Base-by-base conservation (phyloP, 163 green algal genomes). In the Chlamydomonas reinhardtii region DNA sequence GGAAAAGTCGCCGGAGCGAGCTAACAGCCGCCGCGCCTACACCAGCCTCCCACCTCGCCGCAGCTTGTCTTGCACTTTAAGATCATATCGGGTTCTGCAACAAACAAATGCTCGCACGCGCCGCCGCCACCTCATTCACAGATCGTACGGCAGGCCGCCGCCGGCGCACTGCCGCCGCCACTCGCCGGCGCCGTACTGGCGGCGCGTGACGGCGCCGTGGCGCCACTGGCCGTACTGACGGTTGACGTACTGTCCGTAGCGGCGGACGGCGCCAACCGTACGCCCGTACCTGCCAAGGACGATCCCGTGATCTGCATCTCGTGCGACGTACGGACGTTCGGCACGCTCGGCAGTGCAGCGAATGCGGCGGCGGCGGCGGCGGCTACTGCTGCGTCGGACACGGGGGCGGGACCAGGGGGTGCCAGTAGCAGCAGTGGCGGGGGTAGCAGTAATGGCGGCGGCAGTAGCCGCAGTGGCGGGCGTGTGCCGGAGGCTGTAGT, bases 291-390 rank as follows among this genome's bases (percentile, higher is more conserved):
- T 3, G 6, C 65, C 20, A 65, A 77, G 20, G 76, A 84, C 1
- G 95, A 97, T 59, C 93, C 95, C 1, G 88, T 97, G 0, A 74
- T 96, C 0, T 88, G 86, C 74, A 92, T 97, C 27, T 70, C 88
- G 34, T 95, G 91, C 82, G 82, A 88, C 61, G 74, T 91, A 62
- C 61, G 61, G 48, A 84, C 31, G 22, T 43, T 64, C 76, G 62
- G 62, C 62, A 34, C 77, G 48, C 65, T 27, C 0, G 48, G 48
- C 48, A 56, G 48, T 56, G 19, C 39, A 8, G 39, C 39, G 8
- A 8, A 48, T 48, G 31, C 27, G 74, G 35, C 27, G 27, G 32
- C 62, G 43, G 29, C 72, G 4, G 80, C 27, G 32, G 64, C 43
- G 54, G 69, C 32, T 31, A n/a, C n/a, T n/a, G n/a, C n/a, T n/a